Evolutionary conservation across 768 basidiomycete species (phyloP), one percentile per base, ranked within the genome.

Genomic region (Mycena alexandri): DNA sequence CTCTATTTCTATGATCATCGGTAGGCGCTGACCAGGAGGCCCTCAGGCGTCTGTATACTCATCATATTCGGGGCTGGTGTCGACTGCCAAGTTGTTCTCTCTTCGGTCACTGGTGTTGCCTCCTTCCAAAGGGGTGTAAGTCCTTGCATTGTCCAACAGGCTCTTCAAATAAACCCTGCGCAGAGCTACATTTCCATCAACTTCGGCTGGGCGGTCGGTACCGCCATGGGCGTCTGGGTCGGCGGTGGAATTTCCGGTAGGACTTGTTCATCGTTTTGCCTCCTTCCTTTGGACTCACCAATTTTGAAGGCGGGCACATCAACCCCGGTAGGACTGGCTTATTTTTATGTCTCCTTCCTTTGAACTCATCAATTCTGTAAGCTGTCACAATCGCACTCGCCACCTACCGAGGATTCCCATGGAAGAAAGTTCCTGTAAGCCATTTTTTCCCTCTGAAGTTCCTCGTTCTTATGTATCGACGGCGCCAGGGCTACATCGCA

Each of bases 361-460:
- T 17, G 7, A 25, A 3, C 9, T 24, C n/a, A 29, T 38, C 51
- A 12, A 56, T 43, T 1, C 21, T 16, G 17, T 36, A 84, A 85
- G 89, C 89, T 36, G 90, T 89, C 25, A 95, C 93, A 19, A 77
- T 95, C 55, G 84, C 88, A 16, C 73, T 93, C 50, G 91, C 91
- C 5, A 81, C 86, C 3, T 88, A 89, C 76, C 87, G 93, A 68
- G 84, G 83, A 51, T 94, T 95, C 77, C 92, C 93, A 0, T 91
- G 91, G 90, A 84, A 83, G 70, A 94, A 94, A 75, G 93, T 93
- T 0, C 93, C 93, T 0, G 71, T 81, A 75, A 67, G 62, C 51
- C 11, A 11, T 24, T 34, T 13, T 25, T 17, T 24, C 8, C 9
- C 5, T 9, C 24, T 19, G 22, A 38, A 42, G 36, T 50, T 42